These are phyloP conservation scores for Mycena olivaceomarginata DNA, from an alignment of 768 basidiomycete genomes.

Conservation along the genomic window DNA sequence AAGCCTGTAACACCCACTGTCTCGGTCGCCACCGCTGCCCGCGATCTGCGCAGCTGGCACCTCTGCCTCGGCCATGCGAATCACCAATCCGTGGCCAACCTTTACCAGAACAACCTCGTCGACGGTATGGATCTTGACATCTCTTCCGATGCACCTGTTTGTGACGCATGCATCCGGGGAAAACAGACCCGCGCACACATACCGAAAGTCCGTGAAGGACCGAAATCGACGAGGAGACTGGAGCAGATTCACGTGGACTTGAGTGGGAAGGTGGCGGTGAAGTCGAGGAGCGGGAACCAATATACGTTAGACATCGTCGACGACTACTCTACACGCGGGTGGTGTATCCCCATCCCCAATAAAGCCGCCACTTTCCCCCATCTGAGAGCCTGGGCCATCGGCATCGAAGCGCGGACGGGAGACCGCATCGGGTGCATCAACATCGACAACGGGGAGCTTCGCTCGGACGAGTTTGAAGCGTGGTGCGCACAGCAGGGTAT, in stretches of 20 bases:
- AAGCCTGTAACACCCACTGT: not conserved
- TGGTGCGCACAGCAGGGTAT: conserved; percentile 44
- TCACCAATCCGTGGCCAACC: conserved; percentile 1
- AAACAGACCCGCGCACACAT: conserved; percentile 59
- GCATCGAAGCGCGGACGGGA: conserved; percentile 47
- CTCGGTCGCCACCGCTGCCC: not conserved
- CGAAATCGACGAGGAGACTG: conserved; percentile 49
- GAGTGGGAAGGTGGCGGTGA: conserved; percentile 46
- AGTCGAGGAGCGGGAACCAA: conserved; percentile 48
- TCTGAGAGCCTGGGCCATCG: conserved; percentile 53
- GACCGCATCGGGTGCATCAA: conserved; percentile 38
- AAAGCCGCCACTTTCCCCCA: conserved; percentile 50
- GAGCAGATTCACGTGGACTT: conserved; percentile 58
- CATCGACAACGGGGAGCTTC: conserved; percentile 51
- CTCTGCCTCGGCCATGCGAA: conserved; percentile 11
- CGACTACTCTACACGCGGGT: conserved; percentile 52
- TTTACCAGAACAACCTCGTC: not conserved
- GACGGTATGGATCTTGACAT: conserved; percentile 12
- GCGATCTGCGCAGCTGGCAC: conserved; percentile 14
- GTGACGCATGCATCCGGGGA: conserved; percentile 56
- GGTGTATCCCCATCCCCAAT: conserved; percentile 55
- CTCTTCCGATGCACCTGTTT: not conserved
- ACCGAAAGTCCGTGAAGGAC: conserved; percentile 52
- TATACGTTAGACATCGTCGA: conserved; percentile 60
- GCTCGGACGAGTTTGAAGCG: conserved; percentile 17